These are phyloP conservation scores for Hansenula sp. DNA, from an alignment of 1,139 yeast species.

Conservation along the genomic window DNA sequence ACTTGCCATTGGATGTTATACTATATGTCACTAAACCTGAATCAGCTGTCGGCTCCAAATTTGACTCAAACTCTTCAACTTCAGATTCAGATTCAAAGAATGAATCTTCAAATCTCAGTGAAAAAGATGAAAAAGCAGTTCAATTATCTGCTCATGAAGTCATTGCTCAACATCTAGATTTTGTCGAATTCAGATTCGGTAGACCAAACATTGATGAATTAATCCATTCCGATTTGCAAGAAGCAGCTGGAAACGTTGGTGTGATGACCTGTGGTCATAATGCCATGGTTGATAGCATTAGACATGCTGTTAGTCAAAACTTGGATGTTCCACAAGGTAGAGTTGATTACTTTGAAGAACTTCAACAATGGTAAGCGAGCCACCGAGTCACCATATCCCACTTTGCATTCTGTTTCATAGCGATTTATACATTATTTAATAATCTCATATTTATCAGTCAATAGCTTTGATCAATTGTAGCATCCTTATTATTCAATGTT, in stretches of 20 bases:
- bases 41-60: slow-evolving; percentile 7
- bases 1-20: slow-evolving; percentile 31
- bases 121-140: slow-evolving; percentile 4
- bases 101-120: slow-evolving; percentile 3
- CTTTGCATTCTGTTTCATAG: neutral
- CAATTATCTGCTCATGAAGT: slow-evolving; percentile 7
- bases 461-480: too few relatives aligned
- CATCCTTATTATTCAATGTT: too few relatives aligned
- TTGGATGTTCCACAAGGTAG: slow-evolving; percentile 13
- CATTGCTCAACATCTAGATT: slow-evolving; percentile 20
- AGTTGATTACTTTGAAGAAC: slow-evolving; percentile 21
- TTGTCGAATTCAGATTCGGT: slow-evolving; percentile 36
- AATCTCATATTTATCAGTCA: neutral
- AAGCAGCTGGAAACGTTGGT: slow-evolving; percentile 36
- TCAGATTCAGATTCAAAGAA: slow-evolving; percentile 1
- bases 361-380: slow-evolving; percentile 19
- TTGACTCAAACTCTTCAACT: neutral
- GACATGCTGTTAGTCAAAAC: slow-evolving; percentile 28
- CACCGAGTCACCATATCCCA: neutral
- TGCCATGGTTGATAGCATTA: slow-evolving; percentile 46
- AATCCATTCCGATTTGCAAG: slow-evolving; percentile 33
- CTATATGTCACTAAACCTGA: slow-evolving; percentile 33
- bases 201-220: slow-evolving; percentile 39
- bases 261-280: slow-evolving; percentile 51
- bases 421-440: neutral